Evolutionary conservation across 2,329 filamentous ascomycete genomes (phyloP), one percentile per base, ranked within the genome.

Genomic region (Myriosclerotinia scirpicola): DNA sequence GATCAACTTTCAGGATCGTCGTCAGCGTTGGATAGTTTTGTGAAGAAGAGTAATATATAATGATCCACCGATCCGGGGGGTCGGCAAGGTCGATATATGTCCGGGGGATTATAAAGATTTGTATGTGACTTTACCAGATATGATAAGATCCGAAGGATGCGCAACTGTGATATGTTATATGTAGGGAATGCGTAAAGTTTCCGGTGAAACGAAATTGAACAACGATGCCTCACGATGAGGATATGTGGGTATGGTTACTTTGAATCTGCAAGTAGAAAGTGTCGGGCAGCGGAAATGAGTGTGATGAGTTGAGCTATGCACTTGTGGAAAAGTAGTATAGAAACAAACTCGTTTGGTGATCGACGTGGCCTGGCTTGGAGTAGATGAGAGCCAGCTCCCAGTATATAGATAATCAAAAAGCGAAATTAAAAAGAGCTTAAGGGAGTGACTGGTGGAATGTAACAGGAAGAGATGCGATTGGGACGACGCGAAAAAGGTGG

Each of bases 371-470:
- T 71, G 74, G 74, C 77, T 79, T 77, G 75, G 76, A 76, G 78
- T 77, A 77, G 77, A 78, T 82, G 81, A 84, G 82, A 83, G 79
- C 83, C 83, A 83, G 83, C 82, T 85, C 82, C 79, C 80, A 81
- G 81, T 78, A 75, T 81, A 81, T 81, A 81, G 78, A 79, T 76
- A 76, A 78, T 76, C 77, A 71, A 76, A 77, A 79, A 76, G 76
- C 75, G 77, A 77, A 77, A 78, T 79, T 78, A 78, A 76, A 79
- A 76, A 73, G 69, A 69, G 67, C 71, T 69, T 77, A 81, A 84
- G 82, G 80, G 82, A 84, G 80, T 76, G 82, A 83, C 81, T 83
- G 78, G 78, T 77, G 77, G 77, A 75, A 75, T 74, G 76, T 76
- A 76, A 76, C 74, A 74, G 73, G 71, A 77, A 76, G 75, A 76